These are phyloP conservation scores for Dipodascus albidus DNA, from an alignment of 805 yeast species.

Conservation along the genomic window DNA sequence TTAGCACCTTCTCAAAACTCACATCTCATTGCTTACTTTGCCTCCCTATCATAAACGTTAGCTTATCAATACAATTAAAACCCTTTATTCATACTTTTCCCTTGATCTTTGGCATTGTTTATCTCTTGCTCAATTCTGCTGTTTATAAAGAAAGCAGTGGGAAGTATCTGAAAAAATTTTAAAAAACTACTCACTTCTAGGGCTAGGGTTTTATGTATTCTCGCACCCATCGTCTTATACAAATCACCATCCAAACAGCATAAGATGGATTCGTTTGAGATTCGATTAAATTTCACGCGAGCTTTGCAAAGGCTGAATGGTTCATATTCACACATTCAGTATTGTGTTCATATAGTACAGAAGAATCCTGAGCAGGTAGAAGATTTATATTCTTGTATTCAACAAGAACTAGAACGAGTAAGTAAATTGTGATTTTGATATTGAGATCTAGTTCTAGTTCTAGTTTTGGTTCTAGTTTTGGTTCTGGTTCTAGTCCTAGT, in stretches of 20 bases:
- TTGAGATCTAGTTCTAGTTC: not conserved
- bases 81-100: slow-evolving; percentile 38
- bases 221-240: not conserved
- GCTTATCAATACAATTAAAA: not conserved
- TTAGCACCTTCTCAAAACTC: not conserved
- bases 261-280: slow-evolving; percentile 80
- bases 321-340: slow-evolving; percentile 26
- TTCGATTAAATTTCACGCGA: slow-evolving; percentile 62
- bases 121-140: slow-evolving; percentile 2
- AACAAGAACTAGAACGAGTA: slow-evolving; percentile 40
- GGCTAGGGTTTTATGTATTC: not conserved
- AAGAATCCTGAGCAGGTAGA: slow-evolving; percentile 45
- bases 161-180: not conserved
- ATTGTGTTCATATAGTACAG: slow-evolving; percentile 17
- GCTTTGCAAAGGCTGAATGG: slow-evolving; percentile 57
- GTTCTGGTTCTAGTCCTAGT: no score
- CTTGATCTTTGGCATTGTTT: slow-evolving; percentile 64
- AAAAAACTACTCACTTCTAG: not conserved
- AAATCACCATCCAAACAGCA: not conserved
- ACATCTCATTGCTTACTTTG: slow-evolving; percentile 24
- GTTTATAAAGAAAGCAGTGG: not conserved
- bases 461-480: no score
- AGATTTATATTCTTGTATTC: slow-evolving; percentile 54
- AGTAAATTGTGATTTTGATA: slow-evolving; percentile 3
- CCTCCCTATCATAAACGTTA: slow-evolving; percentile 28